These are phyloP conservation scores for Ceratocystis colombiana DNA, from an alignment of 2,329 filamentous ascomycete genomes.

Conservation along the genomic window DNA sequence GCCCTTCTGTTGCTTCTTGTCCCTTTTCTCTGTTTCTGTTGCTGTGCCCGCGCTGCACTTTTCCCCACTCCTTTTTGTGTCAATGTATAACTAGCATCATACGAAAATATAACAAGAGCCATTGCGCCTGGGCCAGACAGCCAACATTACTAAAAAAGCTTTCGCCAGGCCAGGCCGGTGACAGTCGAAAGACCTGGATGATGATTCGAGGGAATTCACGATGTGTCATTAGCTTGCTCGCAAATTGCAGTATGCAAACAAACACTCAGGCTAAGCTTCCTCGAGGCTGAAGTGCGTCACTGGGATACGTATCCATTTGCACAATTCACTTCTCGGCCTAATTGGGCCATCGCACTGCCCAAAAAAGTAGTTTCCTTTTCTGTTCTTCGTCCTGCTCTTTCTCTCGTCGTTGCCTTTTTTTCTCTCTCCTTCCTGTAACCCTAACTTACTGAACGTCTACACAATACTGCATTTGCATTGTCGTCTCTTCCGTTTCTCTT, in stretches of 20 bases:
- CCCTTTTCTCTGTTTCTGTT: conserved; percentile 7
- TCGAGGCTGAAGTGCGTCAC: neutral
- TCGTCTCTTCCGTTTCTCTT: neutral
- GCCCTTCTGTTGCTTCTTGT: neutral
- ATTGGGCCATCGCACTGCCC: neutral
- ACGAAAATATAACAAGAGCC: no score
- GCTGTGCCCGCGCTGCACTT: conserved; percentile 4
- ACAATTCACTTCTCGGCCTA: neutral
- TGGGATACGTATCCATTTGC: neutral
- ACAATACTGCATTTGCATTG: neutral
- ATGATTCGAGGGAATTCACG: no score
- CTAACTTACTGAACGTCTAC: no score
- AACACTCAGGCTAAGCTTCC: no score
- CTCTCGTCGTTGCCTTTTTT: neutral
- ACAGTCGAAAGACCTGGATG: no score
- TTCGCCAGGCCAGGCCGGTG: no score
- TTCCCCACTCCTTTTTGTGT: neutral
- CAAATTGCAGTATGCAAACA: no score
- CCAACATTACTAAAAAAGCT: no score
- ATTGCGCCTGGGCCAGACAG: no score
- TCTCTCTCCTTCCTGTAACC: neutral
- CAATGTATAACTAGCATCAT: no score
- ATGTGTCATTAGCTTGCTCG: no score
- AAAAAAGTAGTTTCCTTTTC: neutral
- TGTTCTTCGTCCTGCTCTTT: neutral